These are phyloP conservation scores for Colletotrichum graminicola DNA, from an alignment of 2,329 filamentous ascomycete species.

Conservation along the genomic window DNA sequence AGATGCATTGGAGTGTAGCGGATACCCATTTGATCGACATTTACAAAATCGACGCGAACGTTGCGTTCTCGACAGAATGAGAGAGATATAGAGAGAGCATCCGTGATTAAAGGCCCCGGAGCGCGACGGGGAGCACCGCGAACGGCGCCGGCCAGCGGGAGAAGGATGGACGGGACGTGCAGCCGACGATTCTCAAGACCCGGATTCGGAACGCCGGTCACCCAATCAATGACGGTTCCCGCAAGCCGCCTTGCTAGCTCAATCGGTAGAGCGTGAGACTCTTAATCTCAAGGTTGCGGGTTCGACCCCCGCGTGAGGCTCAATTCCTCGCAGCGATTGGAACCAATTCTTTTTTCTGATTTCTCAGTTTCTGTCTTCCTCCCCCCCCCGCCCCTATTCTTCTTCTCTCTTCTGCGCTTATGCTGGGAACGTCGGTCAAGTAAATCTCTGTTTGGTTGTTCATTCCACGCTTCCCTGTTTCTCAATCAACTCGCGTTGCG, in stretches of 20 bases:
- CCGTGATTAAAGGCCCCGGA: neutral
- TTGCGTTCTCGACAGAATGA: neutral
- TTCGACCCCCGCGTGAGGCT: conserved; percentile 46
- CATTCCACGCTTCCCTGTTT: neutral
- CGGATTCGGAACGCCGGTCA: neutral
- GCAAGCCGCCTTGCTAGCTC: conserved; percentile 63
- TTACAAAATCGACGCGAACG: neutral
- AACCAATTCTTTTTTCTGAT: neutral
- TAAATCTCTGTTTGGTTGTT: neutral
- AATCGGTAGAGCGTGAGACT: conserved; percentile 82
- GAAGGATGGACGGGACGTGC: neutral
- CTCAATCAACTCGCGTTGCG: neutral
- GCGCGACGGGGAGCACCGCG: no score
- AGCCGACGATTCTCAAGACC: neutral
- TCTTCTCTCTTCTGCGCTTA: neutral
- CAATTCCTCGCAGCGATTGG: conserved; percentile 24
- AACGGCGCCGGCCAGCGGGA: no score
- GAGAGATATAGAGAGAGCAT: neutral
- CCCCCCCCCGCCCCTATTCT: no score
- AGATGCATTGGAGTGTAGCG: neutral
- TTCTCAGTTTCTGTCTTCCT: no score
- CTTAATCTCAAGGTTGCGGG: conserved; percentile 56
- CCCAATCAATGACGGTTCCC: neutral
- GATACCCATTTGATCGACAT: conserved; percentile 5
- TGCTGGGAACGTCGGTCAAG: neutral